These are phyloP conservation scores for Prototheca cutis DNA, from an alignment of 163 green algal species.

Conservation along the genomic window DNA sequence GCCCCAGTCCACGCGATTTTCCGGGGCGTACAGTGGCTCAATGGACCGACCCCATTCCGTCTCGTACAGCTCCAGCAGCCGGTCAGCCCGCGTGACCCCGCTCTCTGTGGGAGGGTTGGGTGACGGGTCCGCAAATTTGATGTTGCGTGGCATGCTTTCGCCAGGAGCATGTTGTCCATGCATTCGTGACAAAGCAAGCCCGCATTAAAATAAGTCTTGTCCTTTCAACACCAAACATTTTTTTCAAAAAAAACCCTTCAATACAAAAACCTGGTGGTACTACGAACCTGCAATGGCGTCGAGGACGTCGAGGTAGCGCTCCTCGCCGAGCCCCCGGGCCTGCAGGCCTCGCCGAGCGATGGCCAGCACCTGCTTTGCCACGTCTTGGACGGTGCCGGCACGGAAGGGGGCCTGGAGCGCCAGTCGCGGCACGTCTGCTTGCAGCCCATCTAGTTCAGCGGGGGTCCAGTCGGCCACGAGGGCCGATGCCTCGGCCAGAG, in stretches of 20 bases:
- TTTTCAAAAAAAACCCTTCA: background rate
- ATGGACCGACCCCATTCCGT: conserved; percentile 59
- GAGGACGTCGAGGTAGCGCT: conserved; percentile 66
- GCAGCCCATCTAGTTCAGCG: conserved; percentile 52
- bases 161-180: background rate
- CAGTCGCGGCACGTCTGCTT: conserved; percentile 39
- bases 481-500: conserved; percentile 56
- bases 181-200: background rate
- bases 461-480: conserved; percentile 75
- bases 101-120: conserved; percentile 35
- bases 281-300: conserved; percentile 36
- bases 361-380: conserved; percentile 49
- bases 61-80: conserved; percentile 59
- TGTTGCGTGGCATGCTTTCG: too few species aligned
- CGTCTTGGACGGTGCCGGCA: conserved; percentile 63
- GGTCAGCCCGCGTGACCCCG: conserved; percentile 55
- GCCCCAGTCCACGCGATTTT: conserved; percentile 24
- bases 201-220: background rate
- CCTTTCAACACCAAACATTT: background rate
- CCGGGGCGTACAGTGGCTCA: conserved; percentile 56
- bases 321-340: conserved; percentile 65
- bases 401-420: conserved; percentile 81
- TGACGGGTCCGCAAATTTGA: background rate
- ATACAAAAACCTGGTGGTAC: conserved; percentile 11
- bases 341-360: conserved; percentile 70